phyloP scores from a whole-genome alignment of 768 basidiomycete species.

The Suillus variegatus region DNA sequence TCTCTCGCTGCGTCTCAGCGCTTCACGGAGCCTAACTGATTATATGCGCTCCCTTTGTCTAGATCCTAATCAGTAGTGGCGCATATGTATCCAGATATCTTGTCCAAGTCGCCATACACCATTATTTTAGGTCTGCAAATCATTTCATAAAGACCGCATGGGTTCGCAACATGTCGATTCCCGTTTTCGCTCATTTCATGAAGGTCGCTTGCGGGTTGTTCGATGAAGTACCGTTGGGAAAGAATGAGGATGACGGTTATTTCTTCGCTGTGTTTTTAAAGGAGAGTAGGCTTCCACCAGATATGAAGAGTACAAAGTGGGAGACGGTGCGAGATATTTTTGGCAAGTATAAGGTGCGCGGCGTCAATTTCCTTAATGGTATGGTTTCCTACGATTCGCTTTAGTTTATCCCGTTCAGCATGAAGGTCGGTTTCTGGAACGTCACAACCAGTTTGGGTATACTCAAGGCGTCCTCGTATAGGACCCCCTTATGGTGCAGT shows the following conservation, averaged over 20 bases:
- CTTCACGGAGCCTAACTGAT: constrained; percentile 15
- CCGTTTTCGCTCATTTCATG: constrained; percentile 66
- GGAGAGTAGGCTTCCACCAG: constrained; percentile 65
- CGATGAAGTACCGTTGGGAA: constrained; percentile 66
- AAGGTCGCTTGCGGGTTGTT: constrained; percentile 56
- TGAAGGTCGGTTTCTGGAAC: constrained; percentile 48
- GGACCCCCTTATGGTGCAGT: constrained; percentile 79
- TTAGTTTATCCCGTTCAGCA: constrained; percentile 79
- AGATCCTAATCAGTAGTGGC: constrained; percentile 76
- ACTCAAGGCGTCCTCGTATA: constrained; percentile 29
- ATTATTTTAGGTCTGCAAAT: constrained; percentile 70
- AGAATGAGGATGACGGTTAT: constrained; percentile 76
- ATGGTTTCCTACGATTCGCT: constrained; percentile 19
- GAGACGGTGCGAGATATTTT: constrained; percentile 66
- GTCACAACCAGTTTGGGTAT: not conserved
- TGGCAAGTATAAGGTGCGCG: constrained; percentile 63
- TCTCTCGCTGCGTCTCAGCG: constrained; percentile 21
- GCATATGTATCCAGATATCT: constrained; percentile 81
- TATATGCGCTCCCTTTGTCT: constrained; percentile 25
- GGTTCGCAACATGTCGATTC: constrained; percentile 65
- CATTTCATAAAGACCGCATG: constrained; percentile 77
- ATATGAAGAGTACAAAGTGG: constrained; percentile 59
- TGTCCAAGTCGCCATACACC: constrained; percentile 75
- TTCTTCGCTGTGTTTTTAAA: constrained; percentile 67
- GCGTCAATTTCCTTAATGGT: constrained; percentile 9